Evolutionary conservation across 208 protist genomes (phyloP).

Genomic region (Kentomonas sorsogonicus): DNA sequence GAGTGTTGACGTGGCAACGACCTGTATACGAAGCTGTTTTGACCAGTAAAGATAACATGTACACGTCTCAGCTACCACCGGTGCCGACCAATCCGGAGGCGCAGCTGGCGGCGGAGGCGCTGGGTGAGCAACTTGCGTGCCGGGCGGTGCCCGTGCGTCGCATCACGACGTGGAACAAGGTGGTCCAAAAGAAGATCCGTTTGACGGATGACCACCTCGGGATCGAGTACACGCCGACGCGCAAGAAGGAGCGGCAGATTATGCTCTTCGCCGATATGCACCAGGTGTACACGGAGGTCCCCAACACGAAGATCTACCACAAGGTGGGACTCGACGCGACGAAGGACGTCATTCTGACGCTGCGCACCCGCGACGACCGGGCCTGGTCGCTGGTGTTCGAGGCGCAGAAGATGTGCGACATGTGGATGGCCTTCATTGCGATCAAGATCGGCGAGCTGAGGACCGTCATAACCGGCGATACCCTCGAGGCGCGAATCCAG

Average conservation of each 20-base stretch:
- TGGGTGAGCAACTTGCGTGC: conserved; percentile 16
- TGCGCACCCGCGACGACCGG: conserved; percentile 26
- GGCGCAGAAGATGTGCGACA: conserved; percentile 16
- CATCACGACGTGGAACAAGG: conserved; percentile 12
- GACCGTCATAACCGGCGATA: conserved; percentile 8
- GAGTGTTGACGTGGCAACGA: no score
- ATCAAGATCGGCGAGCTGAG: conserved; percentile 14
- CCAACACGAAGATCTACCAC: conserved; percentile 32
- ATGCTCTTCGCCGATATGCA: conserved; percentile 47
- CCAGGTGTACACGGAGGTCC: conserved; percentile 38
- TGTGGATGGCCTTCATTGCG: conserved; percentile 38
- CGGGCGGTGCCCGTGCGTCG: conserved; percentile 17
- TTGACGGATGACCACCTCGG: conserved; percentile 28
- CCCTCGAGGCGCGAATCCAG: conserved; percentile 27
- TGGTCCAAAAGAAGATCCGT: conserved; percentile 19
- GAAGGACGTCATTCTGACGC: conserved; percentile 36
- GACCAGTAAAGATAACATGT: no score
- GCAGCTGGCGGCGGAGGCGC: conserved; percentile 16
- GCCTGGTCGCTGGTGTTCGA: conserved; percentile 32
- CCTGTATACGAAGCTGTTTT: no score
- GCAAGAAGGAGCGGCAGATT: conserved; percentile 26
- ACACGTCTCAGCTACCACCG: no score
- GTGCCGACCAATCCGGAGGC: conserved; percentile 18
- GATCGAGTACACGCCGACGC: conserved; percentile 44
- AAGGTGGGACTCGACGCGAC: conserved; percentile 24